Percentiles rank a stretch among this genome's conserved stretches.
Evolutionary conservation across 2,329 filamentous ascomycete species (phyloP).

Genomic region (Diplocarpon mali): DNA sequence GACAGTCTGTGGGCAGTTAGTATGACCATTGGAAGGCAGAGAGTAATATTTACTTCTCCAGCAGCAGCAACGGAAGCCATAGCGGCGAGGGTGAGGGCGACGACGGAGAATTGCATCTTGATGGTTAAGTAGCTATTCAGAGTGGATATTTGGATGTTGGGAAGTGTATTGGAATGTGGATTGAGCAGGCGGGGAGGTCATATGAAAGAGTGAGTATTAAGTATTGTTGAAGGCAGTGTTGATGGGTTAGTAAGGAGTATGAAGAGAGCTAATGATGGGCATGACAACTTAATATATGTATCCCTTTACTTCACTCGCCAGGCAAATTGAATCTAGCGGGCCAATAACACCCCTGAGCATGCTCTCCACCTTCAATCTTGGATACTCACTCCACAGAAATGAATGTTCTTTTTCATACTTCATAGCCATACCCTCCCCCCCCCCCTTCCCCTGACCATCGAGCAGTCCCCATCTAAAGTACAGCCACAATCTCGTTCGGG

Average conservation of each 20-base stretch:
- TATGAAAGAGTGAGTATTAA: constrained; percentile 14
- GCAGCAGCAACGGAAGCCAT: constrained; percentile 23
- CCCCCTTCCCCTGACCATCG: constrained; percentile 1
- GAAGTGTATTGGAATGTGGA: constrained; percentile 5
- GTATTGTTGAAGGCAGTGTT: constrained; percentile 24
- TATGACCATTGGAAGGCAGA: constrained; percentile 13
- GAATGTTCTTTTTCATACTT: constrained; percentile 4
- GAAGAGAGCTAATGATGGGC: neutral
- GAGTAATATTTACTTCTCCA: constrained; percentile 11
- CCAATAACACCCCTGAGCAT: neutral
- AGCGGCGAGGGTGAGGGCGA: constrained; percentile 22
- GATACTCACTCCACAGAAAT: constrained; percentile 14
- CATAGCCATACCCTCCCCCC: neutral
- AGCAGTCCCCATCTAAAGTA: neutral
- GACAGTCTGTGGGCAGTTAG: constrained; percentile 12
- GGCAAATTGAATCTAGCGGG: constrained; percentile 2
- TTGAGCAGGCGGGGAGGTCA: neutral
- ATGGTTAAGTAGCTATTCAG: constrained; percentile 16
- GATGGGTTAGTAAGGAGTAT: constrained; percentile 3
- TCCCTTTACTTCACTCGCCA: constrained; percentile 4
- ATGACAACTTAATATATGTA: constrained; percentile 12
- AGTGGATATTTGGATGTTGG: constrained; percentile 9
- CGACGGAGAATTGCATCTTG: constrained; percentile 28
- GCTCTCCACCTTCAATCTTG: constrained; percentile 4
- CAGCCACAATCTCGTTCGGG: constrained; percentile 11